phyloP scores from a whole-genome alignment of 352 stramenopile species.

The Globisporangium paddicum region DNA sequence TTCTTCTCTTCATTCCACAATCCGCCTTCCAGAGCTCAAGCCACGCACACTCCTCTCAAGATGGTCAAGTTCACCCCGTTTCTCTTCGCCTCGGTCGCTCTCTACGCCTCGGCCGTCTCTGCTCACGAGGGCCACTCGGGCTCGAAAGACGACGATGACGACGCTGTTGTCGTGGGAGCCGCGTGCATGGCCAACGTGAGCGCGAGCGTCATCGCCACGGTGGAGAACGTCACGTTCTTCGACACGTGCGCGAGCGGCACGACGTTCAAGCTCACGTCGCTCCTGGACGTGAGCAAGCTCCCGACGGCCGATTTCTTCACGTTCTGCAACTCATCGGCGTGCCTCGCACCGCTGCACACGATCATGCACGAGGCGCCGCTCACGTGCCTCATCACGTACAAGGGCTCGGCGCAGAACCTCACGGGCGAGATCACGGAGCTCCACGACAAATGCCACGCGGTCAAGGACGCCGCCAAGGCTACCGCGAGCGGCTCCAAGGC shows the following conservation, averaged over 20 bases:
- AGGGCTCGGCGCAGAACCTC: constrained; percentile 35
- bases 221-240: constrained; percentile 50
- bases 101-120: constrained; percentile 17
- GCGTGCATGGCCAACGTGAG: constrained; percentile 32
- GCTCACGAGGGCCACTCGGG: constrained; percentile 10
- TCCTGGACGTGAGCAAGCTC: constrained; percentile 49
- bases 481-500: neutral
- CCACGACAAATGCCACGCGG: constrained; percentile 47
- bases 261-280: constrained; percentile 40
- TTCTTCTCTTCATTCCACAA: constrained; percentile 16
- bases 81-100: constrained; percentile 15
- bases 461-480: constrained; percentile 12
- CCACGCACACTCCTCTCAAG: constrained; percentile 9
- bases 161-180: constrained; percentile 2
- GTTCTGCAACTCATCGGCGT: constrained; percentile 53
- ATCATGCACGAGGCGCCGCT: constrained; percentile 30
- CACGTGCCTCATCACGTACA: constrained; percentile 42
- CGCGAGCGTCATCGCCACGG: constrained; percentile 25
- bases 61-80: constrained; percentile 17
- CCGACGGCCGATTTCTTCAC: constrained; percentile 33
- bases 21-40: constrained; percentile 12
- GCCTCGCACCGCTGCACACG: constrained; percentile 52
- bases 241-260: constrained; percentile 38
- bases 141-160: neutral
- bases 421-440: constrained; percentile 30